Base-by-base conservation (phyloP, 1,139 yeast species). In the Kodamaea anthophila region DNA sequence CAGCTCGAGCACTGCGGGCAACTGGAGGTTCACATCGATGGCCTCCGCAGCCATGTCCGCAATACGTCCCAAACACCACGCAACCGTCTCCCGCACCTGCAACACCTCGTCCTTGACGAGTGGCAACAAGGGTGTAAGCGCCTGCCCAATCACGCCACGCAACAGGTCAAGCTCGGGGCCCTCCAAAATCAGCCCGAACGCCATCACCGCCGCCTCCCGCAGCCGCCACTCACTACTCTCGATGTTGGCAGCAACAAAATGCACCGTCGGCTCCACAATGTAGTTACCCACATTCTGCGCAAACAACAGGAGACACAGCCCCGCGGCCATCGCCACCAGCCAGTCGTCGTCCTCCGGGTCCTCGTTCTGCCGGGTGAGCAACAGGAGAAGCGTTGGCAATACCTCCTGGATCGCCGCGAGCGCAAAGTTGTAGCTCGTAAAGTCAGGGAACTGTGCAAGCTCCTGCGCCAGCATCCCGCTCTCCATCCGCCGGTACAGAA, bases 291-390 rank as follows among this genome's bases (percentile, higher is more conserved):
- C 83, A 49, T 83, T 77, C 55, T 84, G 94, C 4, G 98, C 96
- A 60, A 85, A 88, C 39, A 91, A 67, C 60, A 86, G 96, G 49
- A 91, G 66, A 60, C 97, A 93, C 9, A 97, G 91, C 47, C 96
- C 98, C 2, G 98, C 96, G 30, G 98, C 96, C 98, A 91, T 91
- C 6, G 96, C 79, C 26, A 87, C 94, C 34, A 88, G 83, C 98
- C 98, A 91, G 47, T 86, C 94, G 50, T 91, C 98, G 53, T 87
- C 96, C 51, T 80, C 91, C 20, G 84, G 78, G 45, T 84, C 95
- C 35, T 85, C 96, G 52, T 86, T 91, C 55, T 87, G 96, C 53
- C 87, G 75, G 9, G 93, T 84, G 40, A 91, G 71, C 37, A 91
- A 67, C 22, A 74, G 68, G 45, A 91, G 70, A 39, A 91, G 65